Conservation (phyloP, 2,329 filamentous ascomycete genomes). For the Fusarium guadeloupense region DNA sequence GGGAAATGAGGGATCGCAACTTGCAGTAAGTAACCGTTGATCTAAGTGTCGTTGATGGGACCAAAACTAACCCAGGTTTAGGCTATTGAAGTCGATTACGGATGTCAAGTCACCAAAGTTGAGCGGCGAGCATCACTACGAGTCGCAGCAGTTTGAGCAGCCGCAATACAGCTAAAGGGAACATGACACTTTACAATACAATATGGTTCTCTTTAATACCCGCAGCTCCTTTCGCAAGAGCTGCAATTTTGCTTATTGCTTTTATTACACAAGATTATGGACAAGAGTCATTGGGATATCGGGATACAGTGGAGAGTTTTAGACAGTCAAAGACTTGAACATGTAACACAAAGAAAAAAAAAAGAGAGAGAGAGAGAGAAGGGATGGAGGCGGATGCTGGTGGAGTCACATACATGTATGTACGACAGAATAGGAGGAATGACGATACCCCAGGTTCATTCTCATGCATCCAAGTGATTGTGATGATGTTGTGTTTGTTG, state of each 20-base stretch:
- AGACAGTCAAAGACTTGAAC: not conserved
- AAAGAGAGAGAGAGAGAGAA: too few relatives aligned
- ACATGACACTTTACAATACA: conserved; percentile 8
- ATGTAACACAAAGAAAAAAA: not conserved
- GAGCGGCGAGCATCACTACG: conserved; percentile 27
- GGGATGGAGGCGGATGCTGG: conserved; percentile 2
- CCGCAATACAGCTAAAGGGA: conserved; percentile 28
- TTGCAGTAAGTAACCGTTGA: conserved; percentile 52
- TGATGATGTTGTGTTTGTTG: not conserved
- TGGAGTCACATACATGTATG: conserved; percentile 21
- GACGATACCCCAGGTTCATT: conserved; percentile 31
- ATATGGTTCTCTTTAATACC: conserved; percentile 43
- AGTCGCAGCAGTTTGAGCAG: conserved; percentile 23
- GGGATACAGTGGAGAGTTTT: conserved; percentile 5
- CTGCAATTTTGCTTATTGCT: conserved; percentile 36
- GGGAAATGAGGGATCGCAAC: conserved; percentile 66
- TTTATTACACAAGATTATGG: conserved; percentile 28
- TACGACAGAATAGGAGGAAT: conserved; percentile 26
- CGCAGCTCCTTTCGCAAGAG: conserved; percentile 33
- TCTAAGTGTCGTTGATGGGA: not conserved
- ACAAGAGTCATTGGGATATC: conserved; percentile 21
- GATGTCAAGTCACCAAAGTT: conserved; percentile 36
- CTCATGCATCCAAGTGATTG: not conserved
- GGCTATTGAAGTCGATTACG: conserved; percentile 43
- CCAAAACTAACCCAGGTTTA: conserved; percentile 18